Percentiles rank a stretch among this genome's conserved stretches.
phyloP scores from a whole-genome alignment of 2,329 filamentous ascomycete genomes.

The Neonectria hederae region DNA sequence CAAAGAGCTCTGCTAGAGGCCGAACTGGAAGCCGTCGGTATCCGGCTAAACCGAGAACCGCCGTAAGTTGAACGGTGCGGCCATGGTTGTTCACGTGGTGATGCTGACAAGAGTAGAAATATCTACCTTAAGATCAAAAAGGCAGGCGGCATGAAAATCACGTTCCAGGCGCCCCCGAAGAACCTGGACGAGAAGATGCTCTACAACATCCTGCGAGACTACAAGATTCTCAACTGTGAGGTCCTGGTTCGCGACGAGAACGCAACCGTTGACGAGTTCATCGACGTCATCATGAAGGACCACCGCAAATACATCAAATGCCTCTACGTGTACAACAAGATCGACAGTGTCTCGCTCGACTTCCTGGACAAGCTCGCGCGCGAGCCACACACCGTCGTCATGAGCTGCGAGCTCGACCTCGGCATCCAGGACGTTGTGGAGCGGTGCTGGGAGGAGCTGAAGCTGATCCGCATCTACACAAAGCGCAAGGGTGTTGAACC shows the following conservation, averaged over 20 bases:
- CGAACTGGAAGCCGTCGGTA: constrained; percentile 94
- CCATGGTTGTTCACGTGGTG: not conserved
- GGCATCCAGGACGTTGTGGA: constrained; percentile 95
- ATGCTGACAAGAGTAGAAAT: constrained; percentile 66
- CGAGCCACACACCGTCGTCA: constrained; percentile 93
- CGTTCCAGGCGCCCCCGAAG: constrained; percentile 89
- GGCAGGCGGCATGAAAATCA: constrained; percentile 98
- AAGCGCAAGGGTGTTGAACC: constrained; percentile 95
- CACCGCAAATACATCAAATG: constrained; percentile 96
- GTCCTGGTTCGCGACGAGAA: constrained; percentile 95
- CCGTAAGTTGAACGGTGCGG: constrained; percentile 66
- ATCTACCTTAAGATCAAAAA: constrained; percentile 98
- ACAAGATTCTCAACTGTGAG: constrained; percentile 98
- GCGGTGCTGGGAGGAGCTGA: constrained; percentile 91
- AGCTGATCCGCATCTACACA: constrained; percentile 91
- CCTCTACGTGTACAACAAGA: constrained; percentile 99
- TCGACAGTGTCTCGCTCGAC: constrained; percentile 92
- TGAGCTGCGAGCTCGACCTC: constrained; percentile 96
- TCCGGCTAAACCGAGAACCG: constrained; percentile 88
- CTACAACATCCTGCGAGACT: constrained; percentile 96
- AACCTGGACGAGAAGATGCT: constrained; percentile 97
- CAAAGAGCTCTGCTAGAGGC: constrained; percentile 90
- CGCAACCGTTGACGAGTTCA: constrained; percentile 96
- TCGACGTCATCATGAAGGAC: constrained; percentile 99
- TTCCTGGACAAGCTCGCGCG: constrained; percentile 92